Evolutionary conservation across 2,329 filamentous ascomycete genomes (phyloP), one percentile per base, ranked within the genome.

Genomic region (Davidsoniella neocaledoniae): DNA sequence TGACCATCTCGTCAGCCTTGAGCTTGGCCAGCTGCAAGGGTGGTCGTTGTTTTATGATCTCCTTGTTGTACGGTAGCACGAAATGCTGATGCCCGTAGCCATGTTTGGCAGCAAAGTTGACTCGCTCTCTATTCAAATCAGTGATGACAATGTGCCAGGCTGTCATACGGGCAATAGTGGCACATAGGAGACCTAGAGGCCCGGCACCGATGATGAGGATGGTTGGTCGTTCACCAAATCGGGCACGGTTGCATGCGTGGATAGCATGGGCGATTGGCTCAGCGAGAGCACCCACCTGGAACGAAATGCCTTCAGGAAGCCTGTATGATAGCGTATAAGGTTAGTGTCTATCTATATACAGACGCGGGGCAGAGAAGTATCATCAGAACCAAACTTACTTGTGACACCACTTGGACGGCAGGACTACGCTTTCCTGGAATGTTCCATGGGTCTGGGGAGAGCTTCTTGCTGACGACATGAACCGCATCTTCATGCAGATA

Each of bases 201-300:
- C 77, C 77, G 2, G 76, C 74, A 4, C 77, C 78, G 14, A 81
- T 66, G 1, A 81, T 66, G 6, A 81, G 62, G 0, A 75, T 65
- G 0, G 66, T 67, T 2, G 65, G 59, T 17, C 61, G 63, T 1
- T 62, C 58, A 10, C 64, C 60, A 3, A 72, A 58, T 16, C 58
- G 56, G 1, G 72, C 70, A 38, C 74, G 68, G 50, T 68, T 61
- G 8, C 64, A 62, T 10, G 74, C 74, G 57, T 80, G 76, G 58
- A 78, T 67, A 5, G 75, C 76, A 4, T 80, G 76, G 10, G 70
- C 68, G 9, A 80, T 66, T 3, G 76, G 76, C 58, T 80, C 76
- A 37, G 71, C 63, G 0, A 80, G 61, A n/a, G 76, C 76, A 42
- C 74, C 76, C 7, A 69, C 64, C 43, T 74, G 70, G 45, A 72